Percentiles rank a stretch among this genome's conserved stretches.
phyloP scores from a whole-genome alignment of 306 rosid genomes.

The Cucurbita moschata region DNA sequence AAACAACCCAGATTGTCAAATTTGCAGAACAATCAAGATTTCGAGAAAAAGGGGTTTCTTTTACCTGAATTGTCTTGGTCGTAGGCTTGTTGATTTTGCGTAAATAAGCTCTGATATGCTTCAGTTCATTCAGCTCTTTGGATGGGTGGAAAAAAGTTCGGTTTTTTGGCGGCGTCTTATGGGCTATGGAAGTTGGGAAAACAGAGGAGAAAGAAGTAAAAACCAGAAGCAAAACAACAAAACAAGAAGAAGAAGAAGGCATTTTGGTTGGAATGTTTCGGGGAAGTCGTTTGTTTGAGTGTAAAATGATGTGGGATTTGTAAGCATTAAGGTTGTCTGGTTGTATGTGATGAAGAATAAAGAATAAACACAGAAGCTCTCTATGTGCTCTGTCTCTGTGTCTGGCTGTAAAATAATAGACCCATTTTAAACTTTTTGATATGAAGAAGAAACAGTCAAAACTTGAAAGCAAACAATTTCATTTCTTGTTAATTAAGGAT shows the following conservation, averaged over 20 bases:
- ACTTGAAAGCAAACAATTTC: background rate
- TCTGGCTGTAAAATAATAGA: too few species aligned
- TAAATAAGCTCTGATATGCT: constrained; percentile 39
- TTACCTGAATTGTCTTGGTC: constrained; percentile 69
- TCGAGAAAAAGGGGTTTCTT: background rate
- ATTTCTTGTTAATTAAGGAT: background rate
- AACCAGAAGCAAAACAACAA: constrained; percentile 52
- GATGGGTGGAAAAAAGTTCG: constrained; percentile 43
- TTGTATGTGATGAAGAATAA: constrained; percentile 26
- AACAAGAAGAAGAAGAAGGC: constrained; percentile 18
- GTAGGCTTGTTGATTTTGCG: constrained; percentile 64
- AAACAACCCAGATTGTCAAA: background rate
- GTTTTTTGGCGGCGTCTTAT: constrained; percentile 33
- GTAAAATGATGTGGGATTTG: constrained; percentile 28
- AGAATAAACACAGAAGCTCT: too few species aligned
- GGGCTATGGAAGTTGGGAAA: constrained; percentile 28
- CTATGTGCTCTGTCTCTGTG: too few species aligned
- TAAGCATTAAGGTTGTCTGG: constrained; percentile 57
- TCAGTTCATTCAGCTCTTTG: constrained; percentile 38
- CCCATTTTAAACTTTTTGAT: background rate
- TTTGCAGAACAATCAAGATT: constrained; percentile 1
- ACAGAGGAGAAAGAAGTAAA: constrained; percentile 29
- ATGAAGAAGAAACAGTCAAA: background rate
- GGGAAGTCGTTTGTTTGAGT: constrained; percentile 31
- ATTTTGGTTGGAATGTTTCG: constrained; percentile 34